Conservation (phyloP, 2,329 filamentous ascomycete species). For the Claviceps sp. region DNA sequence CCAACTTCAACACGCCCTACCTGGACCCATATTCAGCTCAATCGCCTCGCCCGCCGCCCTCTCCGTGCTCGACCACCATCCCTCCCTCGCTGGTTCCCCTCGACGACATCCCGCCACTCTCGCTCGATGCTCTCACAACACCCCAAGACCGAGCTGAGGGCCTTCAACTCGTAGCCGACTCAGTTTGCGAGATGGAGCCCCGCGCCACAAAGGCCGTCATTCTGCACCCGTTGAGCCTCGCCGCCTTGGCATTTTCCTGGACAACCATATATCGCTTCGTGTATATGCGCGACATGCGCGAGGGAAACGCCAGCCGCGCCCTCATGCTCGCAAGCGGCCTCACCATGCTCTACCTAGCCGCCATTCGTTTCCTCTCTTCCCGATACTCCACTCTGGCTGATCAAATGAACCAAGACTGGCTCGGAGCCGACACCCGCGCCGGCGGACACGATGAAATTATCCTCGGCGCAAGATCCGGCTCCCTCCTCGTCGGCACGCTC, state of each 20-base stretch:
- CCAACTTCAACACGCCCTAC: constrained; percentile 51
- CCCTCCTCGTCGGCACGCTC: constrained; percentile 56
- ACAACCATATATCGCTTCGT: constrained; percentile 32
- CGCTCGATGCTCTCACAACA: constrained; percentile 41
- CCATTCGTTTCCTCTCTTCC: constrained; percentile 44
- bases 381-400: constrained; percentile 53
- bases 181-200: constrained; percentile 69
- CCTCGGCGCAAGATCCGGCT: constrained; percentile 53
- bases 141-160: constrained; percentile 51
- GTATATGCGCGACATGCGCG: constrained; percentile 21
- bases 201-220: constrained; percentile 49
- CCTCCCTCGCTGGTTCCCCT: constrained; percentile 25
- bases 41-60: constrained; percentile 26
- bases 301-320: constrained; percentile 38
- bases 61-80: constrained; percentile 40
- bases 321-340: constrained; percentile 46
- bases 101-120: constrained; percentile 47
- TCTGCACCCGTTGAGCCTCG: constrained; percentile 44
- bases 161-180: constrained; percentile 64
- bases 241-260: constrained; percentile 30
- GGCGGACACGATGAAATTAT: constrained; percentile 39
- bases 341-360: constrained; percentile 48
- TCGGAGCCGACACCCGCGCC: constrained; percentile 27
- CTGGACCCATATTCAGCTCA: constrained; percentile 34
- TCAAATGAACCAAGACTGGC: constrained; percentile 46